Conservation (phyloP, 371 early-diverging fungal genomes). For the Catenaria anguillulae region DNA sequence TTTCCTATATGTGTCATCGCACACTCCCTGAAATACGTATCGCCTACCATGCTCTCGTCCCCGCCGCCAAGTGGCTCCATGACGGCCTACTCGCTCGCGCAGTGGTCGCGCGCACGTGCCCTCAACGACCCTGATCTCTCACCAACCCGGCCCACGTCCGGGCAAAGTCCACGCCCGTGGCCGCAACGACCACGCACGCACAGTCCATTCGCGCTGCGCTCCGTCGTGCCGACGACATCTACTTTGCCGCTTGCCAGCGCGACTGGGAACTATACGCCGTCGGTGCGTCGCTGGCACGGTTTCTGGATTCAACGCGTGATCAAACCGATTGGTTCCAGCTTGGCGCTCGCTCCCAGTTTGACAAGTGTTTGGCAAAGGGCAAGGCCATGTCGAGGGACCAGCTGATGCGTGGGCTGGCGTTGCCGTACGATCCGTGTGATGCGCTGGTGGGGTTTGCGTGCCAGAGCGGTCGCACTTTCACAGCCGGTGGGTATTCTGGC, state of each 20-base stretch:
- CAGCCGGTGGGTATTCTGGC: not conserved
- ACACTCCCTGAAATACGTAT: no score
- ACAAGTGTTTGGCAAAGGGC: not conserved
- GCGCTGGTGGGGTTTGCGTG: not conserved
- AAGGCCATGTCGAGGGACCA: not conserved
- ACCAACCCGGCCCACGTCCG: no score
- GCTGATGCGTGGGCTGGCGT: not conserved
- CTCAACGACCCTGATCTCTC: no score
- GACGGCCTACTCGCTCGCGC: no score
- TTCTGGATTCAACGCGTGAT: no score
- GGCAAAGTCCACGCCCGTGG: no score
- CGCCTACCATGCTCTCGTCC: no score
- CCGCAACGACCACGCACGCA: no score
- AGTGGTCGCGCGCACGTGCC: no score
- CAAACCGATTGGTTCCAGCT: not conserved
- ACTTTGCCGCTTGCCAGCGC: not conserved
- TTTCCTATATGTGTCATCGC: no score
- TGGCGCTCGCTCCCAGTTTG: not conserved
- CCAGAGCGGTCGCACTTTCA: not conserved
- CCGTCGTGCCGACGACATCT: not conserved
- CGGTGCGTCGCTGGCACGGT: not conserved
- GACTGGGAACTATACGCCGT: slow-evolving; percentile 1
- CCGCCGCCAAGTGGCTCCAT: no score
- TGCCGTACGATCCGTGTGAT: not conserved
- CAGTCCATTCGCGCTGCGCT: not conserved